Base-by-base conservation (phyloP, 2,329 filamentous ascomycete species). In the Pseudopyricularia cyperi region DNA sequence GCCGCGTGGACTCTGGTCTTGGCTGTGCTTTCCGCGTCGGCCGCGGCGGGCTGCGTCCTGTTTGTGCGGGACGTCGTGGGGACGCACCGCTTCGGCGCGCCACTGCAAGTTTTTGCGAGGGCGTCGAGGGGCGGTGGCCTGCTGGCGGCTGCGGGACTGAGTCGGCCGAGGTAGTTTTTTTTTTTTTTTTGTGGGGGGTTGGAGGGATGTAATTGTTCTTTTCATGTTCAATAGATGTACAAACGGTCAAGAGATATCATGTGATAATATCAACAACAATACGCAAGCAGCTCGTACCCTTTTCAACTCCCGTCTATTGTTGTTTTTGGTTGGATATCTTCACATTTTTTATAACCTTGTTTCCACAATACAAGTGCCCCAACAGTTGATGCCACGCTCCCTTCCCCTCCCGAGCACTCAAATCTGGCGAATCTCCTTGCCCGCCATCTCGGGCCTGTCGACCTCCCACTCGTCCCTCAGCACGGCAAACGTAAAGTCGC, bases 381-480 rank as follows among this genome's bases (percentile, higher is more conserved):
- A 4, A 17, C 9, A 42, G 7, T 22, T 22, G n/a, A 22, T 5
- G 7, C 19, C 14, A 15, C 2, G 19, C 35, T 7, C n/a, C 37
- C 3, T 42, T 37, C 22, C 17, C 37, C 17, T 7, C 37, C 17
- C 9, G n/a, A 22, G 19, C 32, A n/a, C 32, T 69, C 77, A 93
- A 63, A 95, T 89, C 68, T 93, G 87, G 63, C 83, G 82, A 48
- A 90, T 83, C 57, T 95, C 88, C 68, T 91, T 91, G 49, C 89
- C 93, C 54, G 79, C 83, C 77, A 93, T 85, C 60, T 95, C 91
- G 0, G 93, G 93, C 57, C 91, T 73, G 63, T 96, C 89, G 5
- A 88, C 79, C 66, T 98, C 93, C 83, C 89, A 89, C 66, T 98
- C 93, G 61, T 98, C 93, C 54, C 93, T 74, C 55, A 98, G 71